Percentiles rank a stretch among this genome's conserved stretches.
Conservation (phyloP, 805 yeast species). For the Wickerhamiella nectarea region DNA sequence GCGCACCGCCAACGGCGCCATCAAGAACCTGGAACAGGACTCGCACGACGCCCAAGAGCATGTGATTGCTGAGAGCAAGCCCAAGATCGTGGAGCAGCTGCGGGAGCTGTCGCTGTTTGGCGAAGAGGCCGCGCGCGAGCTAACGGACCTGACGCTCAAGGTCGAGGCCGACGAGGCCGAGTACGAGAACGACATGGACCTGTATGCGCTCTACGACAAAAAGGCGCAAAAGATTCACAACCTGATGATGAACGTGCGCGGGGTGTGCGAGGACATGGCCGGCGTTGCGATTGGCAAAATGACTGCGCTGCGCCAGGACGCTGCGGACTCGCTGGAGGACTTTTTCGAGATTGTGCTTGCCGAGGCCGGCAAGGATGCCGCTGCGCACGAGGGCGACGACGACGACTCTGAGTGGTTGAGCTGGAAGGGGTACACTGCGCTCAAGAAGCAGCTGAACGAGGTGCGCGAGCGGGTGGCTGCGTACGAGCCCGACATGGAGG, state of each 20-base stretch:
- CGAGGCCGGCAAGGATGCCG: conserved; percentile 19
- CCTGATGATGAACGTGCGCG: conserved; percentile 18
- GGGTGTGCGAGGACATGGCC: conserved; percentile 20
- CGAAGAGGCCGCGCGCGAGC: conserved; percentile 12
- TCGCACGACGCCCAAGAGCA: conserved; percentile 7
- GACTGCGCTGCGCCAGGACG: conserved; percentile 17
- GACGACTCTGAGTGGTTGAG: conserved; percentile 36
- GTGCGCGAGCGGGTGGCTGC: conserved; percentile 15
- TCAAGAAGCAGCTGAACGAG: conserved; percentile 16
- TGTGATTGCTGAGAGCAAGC: conserved; percentile 15
- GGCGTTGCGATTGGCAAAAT: conserved; percentile 14
- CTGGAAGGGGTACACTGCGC: conserved; percentile 15
- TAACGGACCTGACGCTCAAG: conserved; percentile 14
- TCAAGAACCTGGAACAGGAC: conserved; percentile 15
- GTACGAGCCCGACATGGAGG: conserved; percentile 17
- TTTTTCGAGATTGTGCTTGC: conserved; percentile 19
- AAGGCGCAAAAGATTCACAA: conserved; percentile 15
- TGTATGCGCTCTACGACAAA: conserved; percentile 17
- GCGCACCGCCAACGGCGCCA: conserved; percentile 18
- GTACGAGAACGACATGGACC: conserved; percentile 12
- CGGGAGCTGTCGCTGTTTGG: conserved; percentile 16
- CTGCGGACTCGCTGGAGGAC: conserved; percentile 22
- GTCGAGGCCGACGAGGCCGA: conserved; percentile 16
- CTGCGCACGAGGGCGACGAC: conserved; percentile 15
- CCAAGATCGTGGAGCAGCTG: conserved; percentile 18